Evolutionary conservation across 169 alveolate genomes (phyloP).

Genomic region (Plasmodium vivax): DNA sequence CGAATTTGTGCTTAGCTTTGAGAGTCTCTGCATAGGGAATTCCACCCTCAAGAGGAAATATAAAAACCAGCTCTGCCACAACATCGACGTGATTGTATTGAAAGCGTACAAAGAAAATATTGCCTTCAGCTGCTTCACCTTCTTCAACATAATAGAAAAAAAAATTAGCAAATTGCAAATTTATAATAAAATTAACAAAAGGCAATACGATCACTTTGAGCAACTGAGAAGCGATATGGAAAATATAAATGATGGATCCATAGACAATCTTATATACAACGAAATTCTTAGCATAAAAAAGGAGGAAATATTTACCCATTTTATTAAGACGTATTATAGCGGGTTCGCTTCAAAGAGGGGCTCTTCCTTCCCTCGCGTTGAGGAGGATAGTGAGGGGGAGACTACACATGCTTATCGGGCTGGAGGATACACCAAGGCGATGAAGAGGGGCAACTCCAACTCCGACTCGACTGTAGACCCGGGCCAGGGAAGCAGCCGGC

Average conservation of each 20-base stretch:
- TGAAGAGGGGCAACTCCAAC: not conserved
- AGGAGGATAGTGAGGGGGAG: not conserved
- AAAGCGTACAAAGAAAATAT: conserved; percentile 67
- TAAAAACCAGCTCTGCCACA: conserved; percentile 8
- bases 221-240: not conserved
- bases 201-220: conserved; percentile 20
- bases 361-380: not conserved
- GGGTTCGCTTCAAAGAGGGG: not conserved
- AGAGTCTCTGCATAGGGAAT: conserved; percentile 36
- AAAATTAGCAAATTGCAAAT: conserved; percentile 19
- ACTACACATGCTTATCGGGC: not conserved
- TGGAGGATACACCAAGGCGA: not conserved
- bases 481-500: conserved; percentile 8
- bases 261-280: conserved; percentile 61
- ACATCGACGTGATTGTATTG: conserved; percentile 40
- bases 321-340: conserved; percentile 20
- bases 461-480: conserved; percentile 16
- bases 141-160: conserved; percentile 31
- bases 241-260: not conserved
- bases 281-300: conserved; percentile 49
- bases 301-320: conserved; percentile 39
- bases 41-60: conserved; percentile 10
- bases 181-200: conserved; percentile 11
- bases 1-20: conserved; percentile 26
- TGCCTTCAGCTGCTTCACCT: conserved; percentile 48